Evolutionary conservation across 768 basidiomycete genomes (phyloP), one percentile per base, ranked within the genome.

Genomic region (Rhodosporidiobolus sp.): DNA sequence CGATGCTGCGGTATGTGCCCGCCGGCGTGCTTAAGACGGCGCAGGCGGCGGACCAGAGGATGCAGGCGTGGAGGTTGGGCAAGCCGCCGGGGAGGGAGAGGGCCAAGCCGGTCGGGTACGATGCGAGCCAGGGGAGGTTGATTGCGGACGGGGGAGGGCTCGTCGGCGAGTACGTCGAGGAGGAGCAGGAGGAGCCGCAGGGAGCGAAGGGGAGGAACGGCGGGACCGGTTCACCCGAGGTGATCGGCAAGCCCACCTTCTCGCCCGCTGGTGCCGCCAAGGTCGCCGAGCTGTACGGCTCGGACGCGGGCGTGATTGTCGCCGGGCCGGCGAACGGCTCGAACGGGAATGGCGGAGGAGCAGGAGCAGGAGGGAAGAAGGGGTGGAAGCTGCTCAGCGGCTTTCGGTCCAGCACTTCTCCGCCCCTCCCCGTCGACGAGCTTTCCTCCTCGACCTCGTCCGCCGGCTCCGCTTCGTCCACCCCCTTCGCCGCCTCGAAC

Each of bases 31-130:
- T 99, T 74, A 93, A 91, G 83, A 94, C 94, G 0, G 95, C 94
- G 1, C 94, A 95, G 80, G 91, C 93, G 8, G 95, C 95, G 0
- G 95, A 99, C 79, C 97, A 94, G 94, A 92, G 90, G 58, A 63
- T 98, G 56, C 93, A 96, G 79, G 90, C 91, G 0, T 98, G 94
- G 91, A 91, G 92, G 88, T 86, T 99, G 43, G 96, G 95, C 74
- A 97, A 97, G 78, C 91, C 92, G 26, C 94, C 94, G 17, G 88
- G 89, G 3, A 84, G 92, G 16, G 55, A 11, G 28, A 38, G 30
- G 28, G 54, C 28, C 8, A 43, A 14, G 16, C 55, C 65, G 2
- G 61, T 61, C 43, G 69, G 62, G 43, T 35, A 28, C 17, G 57
- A 54, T 26, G 52, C 49, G 14, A 53, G 20, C 26, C 24, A n/a